Evolutionary conservation across 1,139 yeast species (phyloP).

Genomic region (Casaregolazyma lundiana): DNA sequence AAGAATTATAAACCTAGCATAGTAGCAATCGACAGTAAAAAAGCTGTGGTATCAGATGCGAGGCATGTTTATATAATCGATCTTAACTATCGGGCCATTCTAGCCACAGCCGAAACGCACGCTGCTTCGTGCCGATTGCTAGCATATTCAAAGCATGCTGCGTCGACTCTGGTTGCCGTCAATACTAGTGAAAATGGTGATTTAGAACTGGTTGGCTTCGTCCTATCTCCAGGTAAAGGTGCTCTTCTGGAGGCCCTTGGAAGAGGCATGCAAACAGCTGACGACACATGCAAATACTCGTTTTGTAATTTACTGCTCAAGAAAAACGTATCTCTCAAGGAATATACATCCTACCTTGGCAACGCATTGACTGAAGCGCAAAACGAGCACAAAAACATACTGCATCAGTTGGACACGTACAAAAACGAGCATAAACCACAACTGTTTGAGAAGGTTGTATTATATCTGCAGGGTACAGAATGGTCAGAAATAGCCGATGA

Average conservation of each 20-base stretch:
- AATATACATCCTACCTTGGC: slow-evolving; percentile 14
- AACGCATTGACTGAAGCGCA: slow-evolving; percentile 16
- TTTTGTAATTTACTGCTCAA: slow-evolving; percentile 25
- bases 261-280: slow-evolving; percentile 42
- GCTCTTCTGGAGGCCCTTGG: slow-evolving; percentile 70
- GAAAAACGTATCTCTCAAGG: slow-evolving; percentile 19
- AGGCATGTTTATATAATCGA: slow-evolving; percentile 38
- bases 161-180: slow-evolving; percentile 6
- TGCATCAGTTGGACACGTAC: slow-evolving; percentile 29
- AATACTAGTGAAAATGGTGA: slow-evolving; percentile 17
- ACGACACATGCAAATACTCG: slow-evolving; percentile 17
- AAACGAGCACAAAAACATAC: slow-evolving; percentile 17
- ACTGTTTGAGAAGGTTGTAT: slow-evolving; percentile 27
- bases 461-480: slow-evolving; percentile 27
- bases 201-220: slow-evolving; percentile 34
- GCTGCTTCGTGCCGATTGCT: neutral
- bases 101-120: slow-evolving; percentile 25
- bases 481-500: slow-evolving; percentile 21
- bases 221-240: slow-evolving; percentile 65
- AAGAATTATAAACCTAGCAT: slow-evolving; percentile 24
- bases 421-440: slow-evolving; percentile 20
- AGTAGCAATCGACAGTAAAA: slow-evolving; percentile 31
- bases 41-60: slow-evolving; percentile 37
- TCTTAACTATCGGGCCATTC: slow-evolving; percentile 38
- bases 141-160: neutral